These are phyloP conservation scores for Medicago ruthenica DNA, from an alignment of 306 rosid genomes.

Conservation along the genomic window DNA sequence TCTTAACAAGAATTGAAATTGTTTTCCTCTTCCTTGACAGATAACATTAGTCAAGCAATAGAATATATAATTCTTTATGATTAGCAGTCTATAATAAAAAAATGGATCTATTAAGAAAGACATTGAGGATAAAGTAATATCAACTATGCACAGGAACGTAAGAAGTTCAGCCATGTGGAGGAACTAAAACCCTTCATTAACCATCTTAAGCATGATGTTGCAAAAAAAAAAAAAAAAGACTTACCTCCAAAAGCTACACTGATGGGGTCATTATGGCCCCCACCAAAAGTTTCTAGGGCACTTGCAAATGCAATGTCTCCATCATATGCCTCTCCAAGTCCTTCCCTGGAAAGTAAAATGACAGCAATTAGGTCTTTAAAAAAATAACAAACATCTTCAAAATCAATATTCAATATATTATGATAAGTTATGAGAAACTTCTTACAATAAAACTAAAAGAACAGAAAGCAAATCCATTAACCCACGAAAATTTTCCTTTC, in stretches of 20 bases:
- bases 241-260: conserved; percentile 99
- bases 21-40: neutral
- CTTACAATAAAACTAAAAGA: conserved; percentile 28
- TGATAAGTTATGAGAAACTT: conserved; percentile 25
- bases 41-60: neutral
- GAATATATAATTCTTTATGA: conserved; percentile 14
- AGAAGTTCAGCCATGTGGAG: conserved; percentile 18
- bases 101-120: neutral
- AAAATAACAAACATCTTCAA: conserved; percentile 32
- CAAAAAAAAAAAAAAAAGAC: neutral
- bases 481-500: neutral
- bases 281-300: conserved; percentile 93
- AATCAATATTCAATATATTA: conserved; percentile 34
- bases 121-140: neutral
- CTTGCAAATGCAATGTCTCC: conserved; percentile 99
- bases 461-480: neutral
- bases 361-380: conserved; percentile 44
- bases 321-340: conserved; percentile 98
- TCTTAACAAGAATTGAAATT: conserved; percentile 26
- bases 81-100: neutral
- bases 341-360: conserved; percentile 70
- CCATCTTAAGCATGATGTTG: conserved; percentile 3
- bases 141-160: conserved; percentile 18
- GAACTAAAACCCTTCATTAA: conserved; percentile 25
- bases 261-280: conserved; percentile 98